These are phyloP conservation scores for Phytophthora agathidicida DNA, from an alignment of 352 stramenopile species.

Conservation along the genomic window DNA sequence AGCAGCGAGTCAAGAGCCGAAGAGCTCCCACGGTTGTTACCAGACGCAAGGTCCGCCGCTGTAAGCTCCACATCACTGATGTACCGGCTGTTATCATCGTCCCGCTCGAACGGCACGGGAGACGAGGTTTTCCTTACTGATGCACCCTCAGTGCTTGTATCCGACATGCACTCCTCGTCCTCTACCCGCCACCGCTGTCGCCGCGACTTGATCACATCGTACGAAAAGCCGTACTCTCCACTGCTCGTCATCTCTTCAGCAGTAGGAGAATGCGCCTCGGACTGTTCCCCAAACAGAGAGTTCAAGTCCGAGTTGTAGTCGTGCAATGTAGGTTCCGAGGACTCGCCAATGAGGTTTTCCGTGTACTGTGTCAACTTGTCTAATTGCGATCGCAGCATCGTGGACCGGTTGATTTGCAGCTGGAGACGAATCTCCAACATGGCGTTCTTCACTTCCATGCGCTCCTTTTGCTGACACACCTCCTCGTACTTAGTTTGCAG, in stretches of 20 bases:
- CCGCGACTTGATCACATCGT: slow-evolving; percentile 44
- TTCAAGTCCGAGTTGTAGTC: slow-evolving; percentile 60
- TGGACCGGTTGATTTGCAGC: slow-evolving; percentile 66
- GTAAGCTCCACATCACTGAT: slow-evolving; percentile 34
- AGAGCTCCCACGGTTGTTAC: slow-evolving; percentile 14
- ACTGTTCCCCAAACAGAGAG: slow-evolving; percentile 54
- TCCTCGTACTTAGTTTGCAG: slow-evolving; percentile 63
- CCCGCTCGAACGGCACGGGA: slow-evolving; percentile 21
- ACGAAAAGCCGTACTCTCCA: slow-evolving; percentile 49
- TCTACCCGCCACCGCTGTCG: slow-evolving; percentile 37
- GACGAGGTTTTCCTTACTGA: slow-evolving; percentile 42
- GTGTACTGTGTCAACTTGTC: slow-evolving; percentile 78
- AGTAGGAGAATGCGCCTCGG: slow-evolving; percentile 45
- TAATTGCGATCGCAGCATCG: slow-evolving; percentile 68
- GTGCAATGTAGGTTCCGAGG: slow-evolving; percentile 52
- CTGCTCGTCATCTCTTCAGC: slow-evolving; percentile 41
- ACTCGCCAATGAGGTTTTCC: slow-evolving; percentile 65
- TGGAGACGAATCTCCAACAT: slow-evolving; percentile 70
- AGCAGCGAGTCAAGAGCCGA: slow-evolving; percentile 32
- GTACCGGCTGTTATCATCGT: slow-evolving; percentile 40
- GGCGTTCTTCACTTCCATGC: slow-evolving; percentile 63
- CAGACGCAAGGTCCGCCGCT: slow-evolving; percentile 31
- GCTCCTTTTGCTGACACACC: slow-evolving; percentile 48
- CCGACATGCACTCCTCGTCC: slow-evolving; percentile 67
- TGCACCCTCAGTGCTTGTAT: slow-evolving; percentile 55